Evolutionary conservation across 2,329 filamentous ascomycete genomes (phyloP).

Genomic region (Lithohypha guttulata): DNA sequence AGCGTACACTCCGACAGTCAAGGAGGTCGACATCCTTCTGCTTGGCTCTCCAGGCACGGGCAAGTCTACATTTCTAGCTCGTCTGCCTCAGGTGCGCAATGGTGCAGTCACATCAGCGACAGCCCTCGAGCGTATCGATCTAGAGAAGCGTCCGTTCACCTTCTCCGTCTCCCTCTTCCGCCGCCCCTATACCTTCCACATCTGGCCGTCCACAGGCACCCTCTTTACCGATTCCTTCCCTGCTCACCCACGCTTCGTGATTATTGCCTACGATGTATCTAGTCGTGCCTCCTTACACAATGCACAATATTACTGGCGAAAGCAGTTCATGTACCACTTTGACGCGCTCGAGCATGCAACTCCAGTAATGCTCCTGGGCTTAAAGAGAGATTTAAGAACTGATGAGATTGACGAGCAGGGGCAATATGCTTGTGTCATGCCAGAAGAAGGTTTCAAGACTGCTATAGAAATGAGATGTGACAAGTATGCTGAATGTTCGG

Average conservation of each 20-base stretch:
- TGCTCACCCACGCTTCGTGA: conserved; percentile 42
- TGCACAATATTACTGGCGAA: conserved; percentile 36
- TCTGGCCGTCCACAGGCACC: conserved; percentile 47
- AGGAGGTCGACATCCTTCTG: conserved; percentile 40
- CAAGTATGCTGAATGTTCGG: conserved; percentile 53
- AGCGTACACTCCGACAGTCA: not conserved
- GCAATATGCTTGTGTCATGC: conserved; percentile 26
- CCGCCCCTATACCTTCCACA: conserved; percentile 41
- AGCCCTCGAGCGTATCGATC: conserved; percentile 9
- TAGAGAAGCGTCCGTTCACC: conserved; percentile 39
- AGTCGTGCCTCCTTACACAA: conserved; percentile 41
- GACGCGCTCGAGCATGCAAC: conserved; percentile 33
- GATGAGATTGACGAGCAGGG: conserved; percentile 16
- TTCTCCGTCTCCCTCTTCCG: conserved; percentile 48
- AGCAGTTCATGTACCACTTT: conserved; percentile 39
- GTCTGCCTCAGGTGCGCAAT: conserved; percentile 26
- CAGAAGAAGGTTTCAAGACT: conserved; percentile 42
- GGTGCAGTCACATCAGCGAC: not conserved
- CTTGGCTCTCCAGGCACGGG: conserved; percentile 50
- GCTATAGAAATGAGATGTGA: conserved; percentile 52
- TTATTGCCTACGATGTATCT: conserved; percentile 50
- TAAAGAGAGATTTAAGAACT: conserved; percentile 46
- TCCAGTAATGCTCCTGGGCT: conserved; percentile 48
- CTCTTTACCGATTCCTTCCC: conserved; percentile 47
- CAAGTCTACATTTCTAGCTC: conserved; percentile 54